A percentile compares a stretch with the other conserved stretches of the same genome.
phyloP scores from a whole-genome alignment of 805 yeast genomes.

The Alloascoidea hylecoeti region DNA sequence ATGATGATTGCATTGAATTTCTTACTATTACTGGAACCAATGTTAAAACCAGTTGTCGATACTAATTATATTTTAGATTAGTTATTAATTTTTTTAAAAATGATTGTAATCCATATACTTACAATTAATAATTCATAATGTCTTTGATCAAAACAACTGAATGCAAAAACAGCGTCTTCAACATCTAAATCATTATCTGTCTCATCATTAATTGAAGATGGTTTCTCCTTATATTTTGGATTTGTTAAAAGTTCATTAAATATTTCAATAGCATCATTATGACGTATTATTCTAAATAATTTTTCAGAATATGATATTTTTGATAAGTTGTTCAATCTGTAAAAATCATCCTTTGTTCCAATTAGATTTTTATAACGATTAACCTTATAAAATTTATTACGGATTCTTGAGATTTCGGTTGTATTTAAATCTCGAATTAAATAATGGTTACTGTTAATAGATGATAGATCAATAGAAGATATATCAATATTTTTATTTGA shows the following conservation, averaged over 20 bases:
- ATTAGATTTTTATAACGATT: too few relatives aligned
- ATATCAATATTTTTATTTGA: too few relatives aligned
- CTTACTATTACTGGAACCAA: neutral
- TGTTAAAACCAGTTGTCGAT: neutral
- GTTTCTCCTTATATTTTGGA: neutral
- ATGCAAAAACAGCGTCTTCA: neutral
- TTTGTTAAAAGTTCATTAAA: neutral
- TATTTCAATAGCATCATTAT: neutral
- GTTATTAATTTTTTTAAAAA: too few relatives aligned
- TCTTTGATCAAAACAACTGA: neutral
- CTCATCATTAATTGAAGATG: too few relatives aligned
- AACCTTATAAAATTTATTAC: too few relatives aligned
- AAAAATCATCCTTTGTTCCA: neutral
- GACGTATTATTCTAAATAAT: neutral
- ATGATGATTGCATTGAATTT: neutral
- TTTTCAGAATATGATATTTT: neutral
- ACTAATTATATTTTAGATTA: neutral
- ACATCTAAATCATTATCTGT: too few relatives aligned
- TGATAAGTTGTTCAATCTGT: neutral
- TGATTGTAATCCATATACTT: too few relatives aligned
- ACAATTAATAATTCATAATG: neutral
- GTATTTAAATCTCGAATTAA: too few relatives aligned
- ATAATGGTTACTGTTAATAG: too few relatives aligned
- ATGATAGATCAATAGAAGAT: too few relatives aligned
- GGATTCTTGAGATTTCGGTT: too few relatives aligned